These are phyloP conservation scores for Collybia sordida DNA, from an alignment of 768 basidiomycete species.

Conservation along the genomic window DNA sequence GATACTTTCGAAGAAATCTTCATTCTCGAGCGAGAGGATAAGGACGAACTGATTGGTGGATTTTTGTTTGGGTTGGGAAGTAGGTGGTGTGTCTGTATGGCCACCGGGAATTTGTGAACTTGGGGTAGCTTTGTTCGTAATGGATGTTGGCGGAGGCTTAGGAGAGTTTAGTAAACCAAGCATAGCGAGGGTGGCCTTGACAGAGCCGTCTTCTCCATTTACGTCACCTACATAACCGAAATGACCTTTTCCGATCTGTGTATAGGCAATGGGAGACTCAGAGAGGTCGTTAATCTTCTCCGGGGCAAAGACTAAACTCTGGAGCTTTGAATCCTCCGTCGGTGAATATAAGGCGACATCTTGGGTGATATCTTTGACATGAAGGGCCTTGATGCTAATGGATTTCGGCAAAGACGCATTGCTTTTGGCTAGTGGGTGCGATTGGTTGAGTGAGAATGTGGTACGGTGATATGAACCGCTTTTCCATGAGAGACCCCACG, in stretches of 20 bases:
- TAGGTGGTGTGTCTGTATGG: neutral
- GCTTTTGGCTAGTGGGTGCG: constrained; percentile 23
- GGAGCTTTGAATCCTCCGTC: constrained; percentile 17
- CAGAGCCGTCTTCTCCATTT: constrained; percentile 26
- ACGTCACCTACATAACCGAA: constrained; percentile 37
- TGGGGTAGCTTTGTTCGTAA: neutral
- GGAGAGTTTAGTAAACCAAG: constrained; percentile 18
- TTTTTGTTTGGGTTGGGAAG: neutral
- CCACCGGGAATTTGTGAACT: neutral
- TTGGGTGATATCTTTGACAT: constrained; percentile 27
- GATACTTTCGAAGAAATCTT: constrained; percentile 8
- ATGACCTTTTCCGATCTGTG: constrained; percentile 32
- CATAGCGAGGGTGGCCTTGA: constrained; percentile 33
- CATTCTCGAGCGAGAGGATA: constrained; percentile 19
- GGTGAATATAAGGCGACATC: constrained; percentile 32
- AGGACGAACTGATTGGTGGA: constrained; percentile 22
- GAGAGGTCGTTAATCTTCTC: constrained; percentile 10
- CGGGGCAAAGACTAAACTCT: constrained; percentile 1
- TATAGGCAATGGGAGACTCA: constrained; percentile 24
- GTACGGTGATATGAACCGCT: constrained; percentile 38
- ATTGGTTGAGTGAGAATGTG: constrained; percentile 31
- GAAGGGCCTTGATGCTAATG: constrained; percentile 44
- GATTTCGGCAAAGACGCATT: constrained; percentile 26
- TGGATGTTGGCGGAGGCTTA: neutral
- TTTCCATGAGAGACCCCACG: constrained; percentile 36